Base-by-base conservation (phyloP, 192 early-diverging fungal genomes). In the Coemansia pectinata region DNA sequence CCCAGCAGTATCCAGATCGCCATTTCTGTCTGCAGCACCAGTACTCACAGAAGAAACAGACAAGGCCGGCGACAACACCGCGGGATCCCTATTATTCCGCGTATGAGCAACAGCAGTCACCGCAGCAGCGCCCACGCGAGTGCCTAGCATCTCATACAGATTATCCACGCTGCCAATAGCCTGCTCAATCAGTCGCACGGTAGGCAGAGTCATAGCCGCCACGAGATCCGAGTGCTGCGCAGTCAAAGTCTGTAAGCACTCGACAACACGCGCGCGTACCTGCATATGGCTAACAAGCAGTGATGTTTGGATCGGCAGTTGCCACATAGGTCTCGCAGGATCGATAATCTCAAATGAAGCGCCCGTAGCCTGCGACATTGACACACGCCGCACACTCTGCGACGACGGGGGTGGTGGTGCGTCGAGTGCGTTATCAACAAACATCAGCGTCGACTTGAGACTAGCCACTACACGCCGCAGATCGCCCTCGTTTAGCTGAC, bases 341-440 rank as follows among this genome's bases (percentile, higher is more conserved):
- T 67, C 65, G 4, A 55, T 48, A 21, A 48, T n/a, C 23, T 36
- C 58, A 38, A 36, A 21, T n/a, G 50, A 19, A 10, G 15, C 4
- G 1, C 57, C 31, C 17, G 14, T 17, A 33, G 44, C 39, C 40
- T 42, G 41, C 41, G 41, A 42, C 41, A 42, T 42, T 15, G 47
- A 48, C n/a, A n/a, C 19, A 1, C 47, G 47, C 8, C 47, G 47
- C n/a, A 17, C 15, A 17, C 21, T 19, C 34, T 33, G 50, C 27
- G 17, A 4, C 39, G 27, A 27, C 1, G 69, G 34, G 7, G 65
- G 69, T 5, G 69, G 73, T 12, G 80, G 76, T 0, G 81, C 81
- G 40, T 84, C 81, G 12, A 84, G 68, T 27, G 81, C 81, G 29
- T 84, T 84, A 12, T 84, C 81, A 29, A 73, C 77, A 63, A 76